A percentile compares a stretch with the other conserved stretches of the same genome.
phyloP scores from a whole-genome alignment of 1,284 basidiomycete genomes.

The Melampsora abietis-canadensis region DNA sequence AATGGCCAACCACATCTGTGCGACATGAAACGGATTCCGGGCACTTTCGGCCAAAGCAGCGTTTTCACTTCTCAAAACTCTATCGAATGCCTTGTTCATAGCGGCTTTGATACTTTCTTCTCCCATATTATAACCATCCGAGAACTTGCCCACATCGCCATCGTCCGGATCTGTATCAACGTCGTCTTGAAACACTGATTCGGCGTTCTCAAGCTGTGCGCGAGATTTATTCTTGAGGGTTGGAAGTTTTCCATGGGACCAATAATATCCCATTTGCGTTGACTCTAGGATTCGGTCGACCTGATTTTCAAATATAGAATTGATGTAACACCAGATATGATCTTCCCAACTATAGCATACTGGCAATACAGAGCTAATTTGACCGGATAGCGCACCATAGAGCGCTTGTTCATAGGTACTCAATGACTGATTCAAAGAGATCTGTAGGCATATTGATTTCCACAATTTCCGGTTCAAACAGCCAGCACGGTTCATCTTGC shows the following conservation, averaged over 20 bases:
- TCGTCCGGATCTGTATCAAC: conserved; percentile 50
- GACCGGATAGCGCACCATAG: conserved; percentile 83
- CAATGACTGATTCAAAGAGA: conserved; percentile 68
- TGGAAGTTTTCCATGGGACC: conserved; percentile 31
- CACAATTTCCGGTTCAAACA: conserved; percentile 65
- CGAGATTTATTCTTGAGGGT: conserved; percentile 2
- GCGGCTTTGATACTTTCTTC: conserved; percentile 22
- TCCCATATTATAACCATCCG: background rate
- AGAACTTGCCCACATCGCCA: conserved; percentile 52
- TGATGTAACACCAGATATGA: conserved; percentile 86
- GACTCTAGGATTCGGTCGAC: conserved; percentile 59
- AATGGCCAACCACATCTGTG: conserved; percentile 80
- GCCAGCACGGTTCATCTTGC: conserved; percentile 37
- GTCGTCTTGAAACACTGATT: conserved; percentile 48
- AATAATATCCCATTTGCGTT: conserved; percentile 34
- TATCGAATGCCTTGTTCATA: conserved; percentile 35
- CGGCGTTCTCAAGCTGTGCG: conserved; percentile 40
- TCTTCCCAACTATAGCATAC: conserved; percentile 90
- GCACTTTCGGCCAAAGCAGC: conserved; percentile 57
- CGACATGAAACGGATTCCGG: conserved; percentile 77
- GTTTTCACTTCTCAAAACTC: conserved; percentile 31
- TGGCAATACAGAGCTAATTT: conserved; percentile 68
- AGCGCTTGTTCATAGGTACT: conserved; percentile 73
- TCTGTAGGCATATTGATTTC: conserved; percentile 75
- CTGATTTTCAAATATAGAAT: conserved; percentile 77